These are phyloP conservation scores for Backusella australiensis DNA, from an alignment of 192 early-diverging fungal species.

Conservation along the genomic window DNA sequence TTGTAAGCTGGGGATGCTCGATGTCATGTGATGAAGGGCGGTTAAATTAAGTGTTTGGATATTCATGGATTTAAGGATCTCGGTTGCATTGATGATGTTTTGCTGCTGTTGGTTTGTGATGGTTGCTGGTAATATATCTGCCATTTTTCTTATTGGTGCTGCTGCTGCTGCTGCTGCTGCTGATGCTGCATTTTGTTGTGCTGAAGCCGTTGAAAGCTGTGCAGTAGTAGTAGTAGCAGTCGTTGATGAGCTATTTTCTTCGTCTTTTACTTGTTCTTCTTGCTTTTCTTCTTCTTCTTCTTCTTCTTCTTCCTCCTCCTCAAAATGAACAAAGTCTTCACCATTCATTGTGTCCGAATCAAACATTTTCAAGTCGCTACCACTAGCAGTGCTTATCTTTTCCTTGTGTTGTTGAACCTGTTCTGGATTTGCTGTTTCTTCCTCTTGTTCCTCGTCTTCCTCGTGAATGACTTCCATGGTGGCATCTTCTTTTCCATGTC, in stretches of 20 bases:
- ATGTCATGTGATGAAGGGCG: conserved; percentile 22
- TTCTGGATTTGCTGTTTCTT: neutral
- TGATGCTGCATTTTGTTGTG: neutral
- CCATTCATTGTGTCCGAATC: neutral
- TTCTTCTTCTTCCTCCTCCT: neutral
- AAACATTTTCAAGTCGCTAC: neutral
- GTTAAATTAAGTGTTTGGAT: conserved; percentile 18
- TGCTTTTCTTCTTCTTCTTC: neutral
- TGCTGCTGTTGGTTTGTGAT: neutral
- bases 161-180: conserved; percentile 5
- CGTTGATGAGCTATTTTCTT: neutral
- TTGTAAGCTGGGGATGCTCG: conserved; percentile 12
- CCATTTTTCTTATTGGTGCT: neutral
- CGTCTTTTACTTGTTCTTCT: no score
- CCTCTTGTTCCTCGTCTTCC: neutral
- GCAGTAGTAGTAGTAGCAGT: conserved; percentile 23
- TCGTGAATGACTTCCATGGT: neutral
- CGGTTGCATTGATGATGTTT: conserved; percentile 12
- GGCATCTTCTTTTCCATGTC: neutral
- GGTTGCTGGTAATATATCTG: neutral
- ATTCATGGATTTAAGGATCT: conserved; percentile 24
- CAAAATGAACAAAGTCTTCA: conserved; percentile 4
- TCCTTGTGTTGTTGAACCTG: neutral
- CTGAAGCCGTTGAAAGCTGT: neutral
- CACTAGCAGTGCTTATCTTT: neutral